Conservation (phyloP, 305 asterid species). For the Petunia hybrid region DNA sequence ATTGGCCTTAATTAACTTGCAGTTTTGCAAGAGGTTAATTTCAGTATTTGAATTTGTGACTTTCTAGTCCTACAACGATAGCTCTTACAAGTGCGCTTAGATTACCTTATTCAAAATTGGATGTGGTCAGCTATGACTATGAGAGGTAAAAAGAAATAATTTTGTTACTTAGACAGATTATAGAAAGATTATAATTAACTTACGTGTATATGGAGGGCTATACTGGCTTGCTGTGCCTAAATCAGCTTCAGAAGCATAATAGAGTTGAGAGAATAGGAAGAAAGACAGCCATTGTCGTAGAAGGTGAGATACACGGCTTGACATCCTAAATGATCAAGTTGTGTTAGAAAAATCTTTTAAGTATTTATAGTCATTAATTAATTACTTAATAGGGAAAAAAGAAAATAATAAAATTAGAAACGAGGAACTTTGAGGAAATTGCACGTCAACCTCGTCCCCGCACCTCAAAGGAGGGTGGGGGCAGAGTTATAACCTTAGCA, state of each 20-base stretch:
- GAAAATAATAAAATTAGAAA: neutral
- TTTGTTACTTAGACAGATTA: neutral
- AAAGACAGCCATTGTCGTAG: constrained; percentile 39
- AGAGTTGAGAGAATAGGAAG: constrained; percentile 34
- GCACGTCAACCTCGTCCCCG: neutral
- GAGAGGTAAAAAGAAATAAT: neutral
- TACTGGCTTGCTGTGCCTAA: constrained; percentile 76
- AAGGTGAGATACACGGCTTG: constrained; percentile 12
- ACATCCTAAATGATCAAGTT: neutral
- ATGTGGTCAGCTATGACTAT: neutral
- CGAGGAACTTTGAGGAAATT: neutral
- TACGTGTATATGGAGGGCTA: constrained; percentile 75
- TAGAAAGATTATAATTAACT: constrained; percentile 35
- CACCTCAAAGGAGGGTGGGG: neutral
- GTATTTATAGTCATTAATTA: neutral
- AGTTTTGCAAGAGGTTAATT: neutral
- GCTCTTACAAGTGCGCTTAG: too few relatives aligned
- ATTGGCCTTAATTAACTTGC: neutral
- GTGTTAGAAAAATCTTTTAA: neutral
- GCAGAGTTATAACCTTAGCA: neutral
- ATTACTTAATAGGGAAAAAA: too few relatives aligned
- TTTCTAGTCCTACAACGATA: neutral
- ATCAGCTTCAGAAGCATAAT: constrained; percentile 56
- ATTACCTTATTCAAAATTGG: neutral
- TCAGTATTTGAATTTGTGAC: neutral